phyloP scores from a whole-genome alignment of 2,329 filamentous ascomycete species.

The Sporothrix inflata region DNA sequence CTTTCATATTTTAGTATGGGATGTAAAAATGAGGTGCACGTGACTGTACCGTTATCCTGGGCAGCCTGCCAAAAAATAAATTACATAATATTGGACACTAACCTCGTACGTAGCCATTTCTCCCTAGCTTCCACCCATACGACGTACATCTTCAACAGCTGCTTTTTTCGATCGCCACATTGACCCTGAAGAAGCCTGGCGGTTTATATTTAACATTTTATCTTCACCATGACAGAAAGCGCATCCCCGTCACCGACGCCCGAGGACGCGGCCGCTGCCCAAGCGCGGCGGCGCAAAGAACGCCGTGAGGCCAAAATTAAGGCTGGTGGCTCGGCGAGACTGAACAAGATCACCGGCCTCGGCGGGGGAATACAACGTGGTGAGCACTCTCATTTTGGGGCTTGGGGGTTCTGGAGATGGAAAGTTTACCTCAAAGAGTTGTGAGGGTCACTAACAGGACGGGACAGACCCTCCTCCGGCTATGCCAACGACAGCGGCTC shows the following conservation, averaged over 20 bases:
- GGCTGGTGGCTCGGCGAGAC: slow-evolving; percentile 67
- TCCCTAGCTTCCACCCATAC: background rate
- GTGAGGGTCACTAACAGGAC: background rate
- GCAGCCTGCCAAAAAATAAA: background rate
- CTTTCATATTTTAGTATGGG: too few species aligned
- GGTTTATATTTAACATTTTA: background rate
- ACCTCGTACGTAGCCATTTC: background rate
- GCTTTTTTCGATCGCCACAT: background rate
- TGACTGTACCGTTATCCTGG: background rate
- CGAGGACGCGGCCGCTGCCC: slow-evolving; percentile 55
- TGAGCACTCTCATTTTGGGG: slow-evolving; percentile 35
- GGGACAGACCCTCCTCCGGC: background rate
- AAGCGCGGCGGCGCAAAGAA: slow-evolving; percentile 76
- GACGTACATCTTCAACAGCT: too few species aligned
- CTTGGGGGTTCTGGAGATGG: background rate
- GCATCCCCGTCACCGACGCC: slow-evolving; percentile 36
- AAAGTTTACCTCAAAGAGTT: background rate
- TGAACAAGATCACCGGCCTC: slow-evolving; percentile 76
- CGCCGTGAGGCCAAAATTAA: slow-evolving; percentile 78
- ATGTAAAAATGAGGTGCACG: background rate
- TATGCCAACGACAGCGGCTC: background rate
- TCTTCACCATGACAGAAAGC: slow-evolving; percentile 46
- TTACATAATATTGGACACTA: background rate
- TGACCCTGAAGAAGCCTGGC: background rate
- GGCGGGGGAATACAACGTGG: slow-evolving; percentile 60